phyloP scores from a whole-genome alignment of 345 rosid species.

The Euphorbia peplus region DNA sequence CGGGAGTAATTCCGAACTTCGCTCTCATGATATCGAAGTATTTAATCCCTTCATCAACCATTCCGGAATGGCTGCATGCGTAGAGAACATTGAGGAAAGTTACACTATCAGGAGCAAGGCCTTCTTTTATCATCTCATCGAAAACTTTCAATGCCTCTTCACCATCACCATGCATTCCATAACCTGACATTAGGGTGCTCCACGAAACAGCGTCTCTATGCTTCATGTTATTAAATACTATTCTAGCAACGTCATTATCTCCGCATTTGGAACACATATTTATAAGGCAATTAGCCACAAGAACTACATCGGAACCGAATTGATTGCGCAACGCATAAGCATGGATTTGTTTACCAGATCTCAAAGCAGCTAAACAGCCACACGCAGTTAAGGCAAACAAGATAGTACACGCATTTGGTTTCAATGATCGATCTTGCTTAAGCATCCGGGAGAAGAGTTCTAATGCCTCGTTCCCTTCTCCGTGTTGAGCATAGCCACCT shows the following conservation, averaged over 20 bases:
- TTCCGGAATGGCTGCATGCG: constrained; percentile 89
- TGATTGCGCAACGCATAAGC: constrained; percentile 58
- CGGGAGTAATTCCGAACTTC: constrained; percentile 52
- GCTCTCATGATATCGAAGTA: constrained; percentile 52
- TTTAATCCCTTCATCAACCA: constrained; percentile 66
- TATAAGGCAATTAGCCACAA: constrained; percentile 66
- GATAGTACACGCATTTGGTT: constrained; percentile 74
- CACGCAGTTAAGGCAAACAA: constrained; percentile 82
- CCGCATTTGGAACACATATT: constrained; percentile 89
- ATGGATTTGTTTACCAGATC: constrained; percentile 69
- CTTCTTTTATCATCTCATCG: constrained; percentile 52
- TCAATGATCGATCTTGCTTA: constrained; percentile 35
- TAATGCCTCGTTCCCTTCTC: constrained; percentile 70
- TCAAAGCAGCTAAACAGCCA: constrained; percentile 64
- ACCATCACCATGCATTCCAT: constrained; percentile 84
- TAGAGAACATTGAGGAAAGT: constrained; percentile 73
- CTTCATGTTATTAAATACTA: constrained; percentile 57
- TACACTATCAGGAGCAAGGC: constrained; percentile 57
- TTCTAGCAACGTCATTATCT: constrained; percentile 48
- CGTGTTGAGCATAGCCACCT: constrained; percentile 84
- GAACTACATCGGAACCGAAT: constrained; percentile 29
- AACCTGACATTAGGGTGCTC: constrained; percentile 78
- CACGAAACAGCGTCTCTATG: constrained; percentile 67
- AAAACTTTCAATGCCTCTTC: constrained; percentile 58
- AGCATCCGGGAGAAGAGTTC: constrained; percentile 61